phyloP scores from a whole-genome alignment of 345 rosid species.

The Acer campestre region DNA sequence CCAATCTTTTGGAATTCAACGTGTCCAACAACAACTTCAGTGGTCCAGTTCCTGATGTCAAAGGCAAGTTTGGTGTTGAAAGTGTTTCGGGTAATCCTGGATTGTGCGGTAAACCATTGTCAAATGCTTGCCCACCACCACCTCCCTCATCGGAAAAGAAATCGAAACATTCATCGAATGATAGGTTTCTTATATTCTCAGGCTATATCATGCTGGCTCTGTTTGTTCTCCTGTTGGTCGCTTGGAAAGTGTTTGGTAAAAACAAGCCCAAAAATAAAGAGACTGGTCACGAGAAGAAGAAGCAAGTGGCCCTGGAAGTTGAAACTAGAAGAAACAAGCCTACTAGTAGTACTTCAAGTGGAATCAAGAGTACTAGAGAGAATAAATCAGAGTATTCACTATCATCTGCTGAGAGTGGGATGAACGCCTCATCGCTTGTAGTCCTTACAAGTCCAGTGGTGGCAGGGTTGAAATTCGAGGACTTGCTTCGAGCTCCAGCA shows the following conservation, averaged over 20 bases:
- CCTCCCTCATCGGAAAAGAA: slow-evolving; percentile 19
- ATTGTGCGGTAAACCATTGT: slow-evolving; percentile 45
- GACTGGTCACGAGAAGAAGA: not conserved
- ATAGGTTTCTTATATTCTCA: slow-evolving; percentile 37
- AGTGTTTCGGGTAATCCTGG: slow-evolving; percentile 53
- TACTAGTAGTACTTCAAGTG: slow-evolving; percentile 25
- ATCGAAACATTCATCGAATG: slow-evolving; percentile 18
- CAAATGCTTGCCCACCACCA: slow-evolving; percentile 42
- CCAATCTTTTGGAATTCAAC: slow-evolving; percentile 45
- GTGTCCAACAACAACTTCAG: slow-evolving; percentile 60
- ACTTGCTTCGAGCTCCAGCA: slow-evolving; percentile 65
- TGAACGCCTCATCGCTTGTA: slow-evolving; percentile 38
- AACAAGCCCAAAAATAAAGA: slow-evolving; percentile 21
- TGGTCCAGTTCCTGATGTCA: slow-evolving; percentile 55
- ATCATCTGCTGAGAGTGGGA: slow-evolving; percentile 42
- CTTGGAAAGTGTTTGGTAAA: slow-evolving; percentile 28
- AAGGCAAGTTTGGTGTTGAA: slow-evolving; percentile 33
- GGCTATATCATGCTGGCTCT: slow-evolving; percentile 45
- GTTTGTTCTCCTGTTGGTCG: slow-evolving; percentile 25
- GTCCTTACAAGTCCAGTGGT: slow-evolving; percentile 42
- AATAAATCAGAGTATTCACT: slow-evolving; percentile 51
- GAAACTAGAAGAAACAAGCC: slow-evolving; percentile 21
- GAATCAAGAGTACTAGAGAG: slow-evolving; percentile 11
- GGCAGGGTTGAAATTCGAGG: slow-evolving; percentile 46
- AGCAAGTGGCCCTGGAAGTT: not conserved